Percentiles rank a stretch among this genome's conserved stretches.
These are phyloP conservation scores for Phaeotremella skinneri DNA, from an alignment of 768 basidiomycete genomes.

Conservation along the genomic window DNA sequence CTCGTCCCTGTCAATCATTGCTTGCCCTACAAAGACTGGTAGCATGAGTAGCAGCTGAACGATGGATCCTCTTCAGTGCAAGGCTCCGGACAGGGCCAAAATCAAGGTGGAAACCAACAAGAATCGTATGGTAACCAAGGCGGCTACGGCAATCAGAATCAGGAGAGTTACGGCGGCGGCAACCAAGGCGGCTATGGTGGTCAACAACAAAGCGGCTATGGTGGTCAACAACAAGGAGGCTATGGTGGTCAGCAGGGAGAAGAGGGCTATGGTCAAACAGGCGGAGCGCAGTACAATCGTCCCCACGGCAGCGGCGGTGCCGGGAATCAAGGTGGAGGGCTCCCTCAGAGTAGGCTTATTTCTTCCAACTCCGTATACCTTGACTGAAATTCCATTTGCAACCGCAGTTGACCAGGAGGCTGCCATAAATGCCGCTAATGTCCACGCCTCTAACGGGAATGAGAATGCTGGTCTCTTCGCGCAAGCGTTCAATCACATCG, in stretches of 20 bases:
- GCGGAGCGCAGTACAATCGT: slow-evolving; percentile 36
- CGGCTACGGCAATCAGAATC: slow-evolving; percentile 12
- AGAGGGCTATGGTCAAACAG: slow-evolving; percentile 16
- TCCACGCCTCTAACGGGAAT: slow-evolving; percentile 60
- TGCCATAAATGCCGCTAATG: slow-evolving; percentile 60
- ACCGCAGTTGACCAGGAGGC: slow-evolving; percentile 64
- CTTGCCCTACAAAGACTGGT: not conserved
- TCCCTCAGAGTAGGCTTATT: slow-evolving; percentile 26
- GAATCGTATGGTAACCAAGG: slow-evolving; percentile 15
- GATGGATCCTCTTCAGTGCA: slow-evolving; percentile 22
- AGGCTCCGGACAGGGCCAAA: slow-evolving; percentile 17
- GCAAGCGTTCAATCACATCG: slow-evolving; percentile 54
- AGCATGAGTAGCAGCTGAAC: slow-evolving; percentile 48
- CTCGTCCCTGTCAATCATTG: slow-evolving; percentile 1
- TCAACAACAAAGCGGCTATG: slow-evolving; percentile 16
- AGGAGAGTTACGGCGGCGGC: slow-evolving; percentile 7
- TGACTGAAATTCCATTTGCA: not conserved
- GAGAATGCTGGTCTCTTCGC: slow-evolving; percentile 58
- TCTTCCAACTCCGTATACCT: not conserved
- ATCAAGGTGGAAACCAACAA: slow-evolving; percentile 13
- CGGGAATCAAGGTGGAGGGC: slow-evolving; percentile 22
- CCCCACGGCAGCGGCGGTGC: slow-evolving; percentile 41
- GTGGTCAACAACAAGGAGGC: slow-evolving; percentile 12
- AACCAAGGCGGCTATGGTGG: slow-evolving; percentile 18
- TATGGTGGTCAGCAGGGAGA: slow-evolving; percentile 14